A percentile compares a stretch with the other conserved stretches of the same genome.
These are phyloP conservation scores for Echium plantagineum DNA, from an alignment of 257 asterid genomes.

Conservation along the genomic window DNA sequence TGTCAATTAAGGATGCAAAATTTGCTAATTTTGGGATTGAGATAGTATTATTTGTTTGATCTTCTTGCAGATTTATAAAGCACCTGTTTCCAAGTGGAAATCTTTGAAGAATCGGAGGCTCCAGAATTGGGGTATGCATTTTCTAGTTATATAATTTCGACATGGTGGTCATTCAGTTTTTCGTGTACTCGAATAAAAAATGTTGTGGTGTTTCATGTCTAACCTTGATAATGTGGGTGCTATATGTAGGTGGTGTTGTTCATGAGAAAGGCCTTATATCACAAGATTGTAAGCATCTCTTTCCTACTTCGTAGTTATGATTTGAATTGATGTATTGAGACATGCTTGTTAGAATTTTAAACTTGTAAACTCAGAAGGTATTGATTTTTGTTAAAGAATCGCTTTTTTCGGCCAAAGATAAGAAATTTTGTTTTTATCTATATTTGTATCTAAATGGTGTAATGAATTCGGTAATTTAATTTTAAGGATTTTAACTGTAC, in stretches of 20 bases:
- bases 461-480: too few relatives aligned
- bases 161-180: not conserved
- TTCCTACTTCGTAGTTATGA: not conserved
- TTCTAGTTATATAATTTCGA: not conserved
- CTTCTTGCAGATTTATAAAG: conserved; percentile 44
- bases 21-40: too few relatives aligned
- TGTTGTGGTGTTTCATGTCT: not conserved
- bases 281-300: conserved; percentile 53
- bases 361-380: not conserved
- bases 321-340: not conserved
- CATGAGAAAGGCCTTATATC: conserved; percentile 89
- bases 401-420: not conserved
- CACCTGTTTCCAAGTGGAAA: conserved; percentile 88
- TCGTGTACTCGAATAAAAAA: not conserved
- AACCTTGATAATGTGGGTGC: not conserved
- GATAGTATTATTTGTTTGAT: not conserved
- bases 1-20: too few relatives aligned
- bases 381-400: too few relatives aligned
- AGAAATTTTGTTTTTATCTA: not conserved
- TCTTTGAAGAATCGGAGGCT: conserved; percentile 74
- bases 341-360: not conserved
- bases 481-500: too few relatives aligned
- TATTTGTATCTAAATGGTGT: too few relatives aligned
- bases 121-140: conserved; percentile 75
- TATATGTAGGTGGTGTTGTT: conserved; percentile 71